Base-by-base conservation (phyloP, 1,139 yeast genomes). In the Yamadazyma siamensis region DNA sequence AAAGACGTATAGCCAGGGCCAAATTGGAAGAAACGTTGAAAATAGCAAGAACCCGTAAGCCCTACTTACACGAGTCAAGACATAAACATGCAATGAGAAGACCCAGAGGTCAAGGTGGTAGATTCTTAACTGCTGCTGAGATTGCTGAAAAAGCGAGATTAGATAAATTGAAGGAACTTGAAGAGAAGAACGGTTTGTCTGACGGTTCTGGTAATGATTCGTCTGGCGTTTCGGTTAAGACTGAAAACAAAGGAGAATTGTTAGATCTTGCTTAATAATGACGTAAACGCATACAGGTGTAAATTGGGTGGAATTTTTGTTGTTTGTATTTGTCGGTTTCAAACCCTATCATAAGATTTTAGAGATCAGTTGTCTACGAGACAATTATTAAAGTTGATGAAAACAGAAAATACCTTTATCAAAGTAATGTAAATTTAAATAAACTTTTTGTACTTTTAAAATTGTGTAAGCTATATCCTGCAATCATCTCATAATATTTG, bases 41-140 rank as follows among this genome's bases (percentile, higher is more conserved):
- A 51, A 85, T 85, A 7, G 94, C 94, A 15, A 73, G 96, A 41
- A 94, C 94, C 6, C 75, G 97, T 44, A 83, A 84, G 51, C 98
- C 98, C 3, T 94, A 94, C 54, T 61, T 94, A 33, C 99, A 94
- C 55, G 98, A 94, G 58, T 87, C 96, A 12, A 75, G 99, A 48
- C 99, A 94, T 58, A 91, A 91, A 56, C 99, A 94, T 57, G 99
- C 99, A 13, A 91, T 94, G 98, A 75, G 98, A 53, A 76, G 99
- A 56, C 98, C 98, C 11, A 76, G 99, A 49, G 99, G 99, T 17
- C 97, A 91, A 59, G 98, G 98, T 18, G 99, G 99, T 3, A 68
- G 98, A 39, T 94, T 94, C 49, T 63, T 94, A 41, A 91, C 98
- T 1, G 96, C 97, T 5, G 95, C 95, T 4, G 98, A 94, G 53